Conservation (phyloP, 2,329 filamentous ascomycete genomes). For the Aspergillus persii region DNA sequence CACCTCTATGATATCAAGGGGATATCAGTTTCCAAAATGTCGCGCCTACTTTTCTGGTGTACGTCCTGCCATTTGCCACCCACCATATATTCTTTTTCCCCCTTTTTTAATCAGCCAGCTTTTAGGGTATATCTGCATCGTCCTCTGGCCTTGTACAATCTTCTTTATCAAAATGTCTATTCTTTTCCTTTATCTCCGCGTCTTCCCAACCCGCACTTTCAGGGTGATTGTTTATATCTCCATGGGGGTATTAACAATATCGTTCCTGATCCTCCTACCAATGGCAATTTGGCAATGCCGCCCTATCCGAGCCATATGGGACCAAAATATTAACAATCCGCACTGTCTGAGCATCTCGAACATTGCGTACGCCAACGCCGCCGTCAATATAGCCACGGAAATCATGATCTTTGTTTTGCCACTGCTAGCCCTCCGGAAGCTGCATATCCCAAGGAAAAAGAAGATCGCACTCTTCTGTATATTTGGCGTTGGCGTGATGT, state of each 20-base stretch:
- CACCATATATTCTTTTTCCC: not conserved
- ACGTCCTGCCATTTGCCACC: not conserved
- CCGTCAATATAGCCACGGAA: not conserved
- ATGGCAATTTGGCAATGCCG: conserved; percentile 1
- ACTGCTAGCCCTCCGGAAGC: not conserved
- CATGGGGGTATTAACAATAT: not conserved
- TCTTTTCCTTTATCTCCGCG: conserved; percentile 1
- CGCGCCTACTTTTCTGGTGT: not conserved
- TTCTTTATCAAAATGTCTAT: conserved; percentile 4
- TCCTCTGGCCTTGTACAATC: conserved; percentile 1
- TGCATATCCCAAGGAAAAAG: not conserved
- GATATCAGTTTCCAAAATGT: not conserved
- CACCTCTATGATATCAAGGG: not conserved
- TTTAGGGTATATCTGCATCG: not conserved
- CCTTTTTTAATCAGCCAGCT: not conserved
- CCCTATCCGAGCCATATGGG: not conserved
- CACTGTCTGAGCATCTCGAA: not conserved
- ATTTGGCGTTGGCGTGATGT: conserved; percentile 1
- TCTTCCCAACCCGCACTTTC: not conserved
- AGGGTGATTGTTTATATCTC: not conserved
- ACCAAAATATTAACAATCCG: not conserved
- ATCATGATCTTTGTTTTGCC: not conserved
- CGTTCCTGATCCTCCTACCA: not conserved
- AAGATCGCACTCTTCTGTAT: not conserved
- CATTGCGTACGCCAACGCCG: conserved; percentile 1